These are phyloP conservation scores for Clonostachys sp. DNA, from an alignment of 2,329 filamentous ascomycete genomes.

Conservation along the genomic window DNA sequence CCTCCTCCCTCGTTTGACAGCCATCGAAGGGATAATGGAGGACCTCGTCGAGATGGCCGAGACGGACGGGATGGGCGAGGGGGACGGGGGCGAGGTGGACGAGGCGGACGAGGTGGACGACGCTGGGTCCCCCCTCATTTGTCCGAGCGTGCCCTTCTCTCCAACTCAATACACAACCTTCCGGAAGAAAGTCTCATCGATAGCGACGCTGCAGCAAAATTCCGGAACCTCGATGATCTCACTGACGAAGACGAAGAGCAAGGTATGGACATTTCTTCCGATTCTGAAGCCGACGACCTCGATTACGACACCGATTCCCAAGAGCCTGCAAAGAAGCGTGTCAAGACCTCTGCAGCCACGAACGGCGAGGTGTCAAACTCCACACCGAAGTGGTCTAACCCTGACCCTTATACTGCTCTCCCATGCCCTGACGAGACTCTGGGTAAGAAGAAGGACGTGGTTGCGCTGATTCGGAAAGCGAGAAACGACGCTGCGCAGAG, in stretches of 20 bases:
- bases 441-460: slow-evolving; percentile 78
- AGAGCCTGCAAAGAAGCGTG: slow-evolving; percentile 30
- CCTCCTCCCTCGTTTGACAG: slow-evolving; percentile 4
- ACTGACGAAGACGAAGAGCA: slow-evolving; percentile 58
- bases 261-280: slow-evolving; percentile 56
- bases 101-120: slow-evolving; percentile 16
- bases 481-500: slow-evolving; percentile 52
- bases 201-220: slow-evolving; percentile 41
- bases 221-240: slow-evolving; percentile 49
- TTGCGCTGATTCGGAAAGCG: slow-evolving; percentile 88
- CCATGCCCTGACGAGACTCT: slow-evolving; percentile 72
- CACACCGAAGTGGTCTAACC: slow-evolving; percentile 86
- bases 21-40: slow-evolving; percentile 6
- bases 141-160: slow-evolving; percentile 45
- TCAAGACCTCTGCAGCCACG: slow-evolving; percentile 18
- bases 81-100: slow-evolving; percentile 14
- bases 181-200: slow-evolving; percentile 42
- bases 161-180: slow-evolving; percentile 30
- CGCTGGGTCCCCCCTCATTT: slow-evolving; percentile 31
- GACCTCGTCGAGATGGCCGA: slow-evolving; percentile 14
- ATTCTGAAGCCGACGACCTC: slow-evolving; percentile 12
- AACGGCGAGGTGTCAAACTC: slow-evolving; percentile 32
- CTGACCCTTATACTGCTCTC: slow-evolving; percentile 85
- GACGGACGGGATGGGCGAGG: slow-evolving; percentile 15
- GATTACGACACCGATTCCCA: slow-evolving; percentile 15